Evolutionary conservation across 208 protist species (phyloP), one percentile per base, ranked within the genome.

Genomic region (Acanthamoeba castellanii): DNA sequence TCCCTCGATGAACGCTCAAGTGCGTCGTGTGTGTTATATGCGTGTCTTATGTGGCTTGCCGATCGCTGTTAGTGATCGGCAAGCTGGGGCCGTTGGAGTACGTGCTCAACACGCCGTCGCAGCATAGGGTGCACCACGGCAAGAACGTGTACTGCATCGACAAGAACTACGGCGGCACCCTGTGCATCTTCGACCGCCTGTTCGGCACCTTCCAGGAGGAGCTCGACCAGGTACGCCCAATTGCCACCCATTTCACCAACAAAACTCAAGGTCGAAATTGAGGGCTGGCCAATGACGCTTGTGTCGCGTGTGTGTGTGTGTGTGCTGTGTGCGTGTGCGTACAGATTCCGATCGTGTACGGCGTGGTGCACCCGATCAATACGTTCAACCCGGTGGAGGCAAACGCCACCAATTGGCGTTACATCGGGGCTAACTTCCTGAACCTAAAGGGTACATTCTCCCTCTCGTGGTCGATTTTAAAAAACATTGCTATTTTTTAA

Each of bases 51-150:
- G 42, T 45, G 42, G n/a, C n/a, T 45, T 0, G 37, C 3, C 1
- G 0, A 8, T 45, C 42, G 42, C 4, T 8, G 42, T 45, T 45
- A 82, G 74, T 82, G 74, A 2, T 97, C 52, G 76, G 32, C 30
- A 96, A 96, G 59, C 74, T 97, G 16, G 96, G 96, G 20, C 70
- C 94, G 45, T 37, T 97, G 13, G 96, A 97, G 81, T 96, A 45
- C 7, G 82, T 97, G 22, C 64, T 97, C 34, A 97, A 96, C 76
- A 97, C 96, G 37, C 96, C 96, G 34, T 94, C 68, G 34, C 96
- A 97, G 91, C 96, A 97, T 64, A 78, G 96, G 25, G 96, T 97
- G 37, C 96, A 97, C 72, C 96, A 97, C 92, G 96, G 93, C 22
- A 82, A 95, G 66, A 97, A 96, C 94, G 88, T 57, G 68, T 95